Conservation (phyloP, 768 basidiomycete species). For the Kwoniella bestiolae region DNA sequence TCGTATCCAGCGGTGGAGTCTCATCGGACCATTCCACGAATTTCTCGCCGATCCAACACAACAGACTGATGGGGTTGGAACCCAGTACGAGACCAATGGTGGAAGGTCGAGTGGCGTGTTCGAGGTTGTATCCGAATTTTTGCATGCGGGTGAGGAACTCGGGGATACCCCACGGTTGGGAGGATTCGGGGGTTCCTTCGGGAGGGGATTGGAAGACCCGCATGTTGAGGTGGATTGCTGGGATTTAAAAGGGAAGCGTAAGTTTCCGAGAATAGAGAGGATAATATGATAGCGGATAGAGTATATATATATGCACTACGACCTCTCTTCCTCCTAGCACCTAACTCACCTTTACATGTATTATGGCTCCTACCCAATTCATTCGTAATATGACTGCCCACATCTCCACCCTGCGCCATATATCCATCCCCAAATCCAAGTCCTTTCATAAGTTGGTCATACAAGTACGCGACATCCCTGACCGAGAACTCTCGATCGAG, state of each 20-base stretch:
- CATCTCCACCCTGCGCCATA: conserved; percentile 56
- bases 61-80: conserved; percentile 22
- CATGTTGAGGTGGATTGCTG: conserved; percentile 28
- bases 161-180: conserved; percentile 1
- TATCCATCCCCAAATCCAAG: conserved; percentile 51
- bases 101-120: conserved; percentile 44
- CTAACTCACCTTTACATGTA: conserved; percentile 48
- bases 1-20: conserved; percentile 31
- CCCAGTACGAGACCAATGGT: conserved; percentile 48
- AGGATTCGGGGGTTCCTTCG: conserved; percentile 13
- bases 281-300: no score
- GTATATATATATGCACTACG: no score
- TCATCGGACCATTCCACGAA: conserved; percentile 45
- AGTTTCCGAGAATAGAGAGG: no score
- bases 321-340: no score
- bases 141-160: conserved; percentile 9
- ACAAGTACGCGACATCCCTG: conserved; percentile 43
- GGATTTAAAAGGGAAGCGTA: no score
- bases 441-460: conserved; percentile 53
- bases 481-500: conserved; percentile 40
- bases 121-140: conserved; percentile 37
- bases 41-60: conserved; percentile 53
- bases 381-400: conserved; percentile 46
- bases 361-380: conserved; percentile 38
- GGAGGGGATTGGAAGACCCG: conserved; percentile 20